A percentile compares a stretch with the other conserved stretches of the same genome.
phyloP scores from a whole-genome alignment of 192 early-diverging fungal genomes.

The Mortierella claussenii region DNA sequence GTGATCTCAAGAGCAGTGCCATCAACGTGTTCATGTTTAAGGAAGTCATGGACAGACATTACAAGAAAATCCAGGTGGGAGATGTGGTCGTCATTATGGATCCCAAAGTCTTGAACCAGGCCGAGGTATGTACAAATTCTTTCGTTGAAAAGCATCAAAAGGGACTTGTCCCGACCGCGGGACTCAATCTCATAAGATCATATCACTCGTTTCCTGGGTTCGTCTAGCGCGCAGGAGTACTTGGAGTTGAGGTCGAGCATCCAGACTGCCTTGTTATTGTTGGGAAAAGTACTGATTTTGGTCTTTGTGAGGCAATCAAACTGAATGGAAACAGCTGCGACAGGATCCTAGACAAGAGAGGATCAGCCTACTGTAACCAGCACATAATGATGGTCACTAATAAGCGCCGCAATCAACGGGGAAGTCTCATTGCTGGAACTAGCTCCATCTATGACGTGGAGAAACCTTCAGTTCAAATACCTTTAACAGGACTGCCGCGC shows the following conservation, averaged over 20 bases:
- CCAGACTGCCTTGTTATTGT: conserved; percentile 28
- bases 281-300: conserved; percentile 30
- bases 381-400: conserved; percentile 49
- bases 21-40: conserved; percentile 46
- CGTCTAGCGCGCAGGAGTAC: conserved; percentile 18
- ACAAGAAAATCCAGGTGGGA: conserved; percentile 15
- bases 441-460: conserved; percentile 48
- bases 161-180: too few relatives aligned
- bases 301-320: conserved; percentile 38
- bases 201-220: not conserved
- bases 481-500: not conserved
- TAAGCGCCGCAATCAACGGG: conserved; percentile 40
- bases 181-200: not conserved
- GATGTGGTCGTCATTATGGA: conserved; percentile 38
- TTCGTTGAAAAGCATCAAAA: not conserved
- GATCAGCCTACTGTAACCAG: conserved; percentile 28
- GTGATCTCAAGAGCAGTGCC: conserved; percentile 15
- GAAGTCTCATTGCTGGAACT: conserved; percentile 40
- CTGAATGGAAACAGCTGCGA: conserved; percentile 33
- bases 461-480: not conserved
- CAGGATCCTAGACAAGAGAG: conserved; percentile 23
- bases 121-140: conserved; percentile 18
- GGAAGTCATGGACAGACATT: conserved; percentile 23
- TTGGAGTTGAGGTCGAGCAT: conserved; percentile 36
- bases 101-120: conserved; percentile 36